Evolutionary conservation across 1,284 basidiomycete species (phyloP).

Genomic region (Cryptococcus sp.): DNA sequence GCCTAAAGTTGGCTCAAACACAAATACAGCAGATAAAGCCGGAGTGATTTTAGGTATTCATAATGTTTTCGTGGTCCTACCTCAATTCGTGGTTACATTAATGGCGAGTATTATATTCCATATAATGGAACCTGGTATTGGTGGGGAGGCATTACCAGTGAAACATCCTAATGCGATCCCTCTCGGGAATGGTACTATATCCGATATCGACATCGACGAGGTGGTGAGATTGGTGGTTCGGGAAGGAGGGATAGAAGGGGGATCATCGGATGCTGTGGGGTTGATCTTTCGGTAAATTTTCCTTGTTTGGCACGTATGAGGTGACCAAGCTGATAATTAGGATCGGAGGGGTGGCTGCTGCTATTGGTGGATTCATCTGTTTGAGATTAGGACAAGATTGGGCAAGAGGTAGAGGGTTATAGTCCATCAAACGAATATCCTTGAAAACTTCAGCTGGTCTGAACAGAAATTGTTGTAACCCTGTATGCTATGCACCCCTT

Average conservation of each 20-base stretch:
- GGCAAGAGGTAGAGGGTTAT: constrained; percentile 23
- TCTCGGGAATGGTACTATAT: constrained; percentile 10
- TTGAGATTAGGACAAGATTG: constrained; percentile 57
- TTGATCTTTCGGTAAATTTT: constrained; percentile 66
- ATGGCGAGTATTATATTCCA: constrained; percentile 52
- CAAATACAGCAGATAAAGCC: constrained; percentile 65
- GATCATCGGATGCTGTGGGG: constrained; percentile 59
- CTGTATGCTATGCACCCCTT: too few relatives aligned
- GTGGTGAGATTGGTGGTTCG: constrained; percentile 2
- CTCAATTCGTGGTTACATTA: constrained; percentile 55
- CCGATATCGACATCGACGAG: constrained; percentile 3
- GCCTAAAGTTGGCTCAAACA: not conserved
- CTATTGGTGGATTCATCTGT: constrained; percentile 64
- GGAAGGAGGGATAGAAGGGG: constrained; percentile 6
- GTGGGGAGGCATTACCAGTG: constrained; percentile 16
- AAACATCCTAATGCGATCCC: constrained; percentile 22
- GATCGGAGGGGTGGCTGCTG: constrained; percentile 67
- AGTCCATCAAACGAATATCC: not conserved
- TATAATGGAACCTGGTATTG: constrained; percentile 46
- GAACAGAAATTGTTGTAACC: too few relatives aligned
- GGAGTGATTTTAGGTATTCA: constrained; percentile 91
- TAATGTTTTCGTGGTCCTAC: constrained; percentile 77
- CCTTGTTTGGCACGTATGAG: not conserved
- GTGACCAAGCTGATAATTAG: constrained; percentile 43
- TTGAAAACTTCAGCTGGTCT: too few relatives aligned